Percentiles rank a stretch among this genome's conserved stretches.
phyloP scores from a whole-genome alignment of 192 early-diverging fungal genomes.

The Ambispora gerdemannii region DNA sequence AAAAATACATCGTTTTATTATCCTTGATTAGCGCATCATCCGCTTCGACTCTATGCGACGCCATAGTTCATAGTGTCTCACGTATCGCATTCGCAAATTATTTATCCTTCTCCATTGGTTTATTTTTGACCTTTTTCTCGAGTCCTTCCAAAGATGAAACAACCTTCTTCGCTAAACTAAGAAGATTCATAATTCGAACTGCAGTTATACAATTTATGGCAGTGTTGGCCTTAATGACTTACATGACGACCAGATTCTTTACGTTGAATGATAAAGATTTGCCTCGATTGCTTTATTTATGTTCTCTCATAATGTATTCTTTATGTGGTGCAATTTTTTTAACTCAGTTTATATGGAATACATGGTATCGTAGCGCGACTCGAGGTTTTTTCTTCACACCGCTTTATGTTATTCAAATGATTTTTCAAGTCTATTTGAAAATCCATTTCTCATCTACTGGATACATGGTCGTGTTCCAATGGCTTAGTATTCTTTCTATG shows the following conservation, averaged over 20 bases:
- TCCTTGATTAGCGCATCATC: background rate
- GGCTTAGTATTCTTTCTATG: conserved; percentile 6
- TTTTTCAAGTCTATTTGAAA: conserved; percentile 6
- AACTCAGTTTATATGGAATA: conserved; percentile 3
- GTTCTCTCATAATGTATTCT: conserved; percentile 1
- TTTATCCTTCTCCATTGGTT: conserved; percentile 1
- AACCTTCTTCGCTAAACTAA: background rate
- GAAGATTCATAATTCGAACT: conserved; percentile 3
- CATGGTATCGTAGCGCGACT: background rate
- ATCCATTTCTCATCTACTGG: background rate
- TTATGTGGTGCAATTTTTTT: conserved; percentile 3
- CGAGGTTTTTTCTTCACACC: background rate
- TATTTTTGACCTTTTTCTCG: conserved; percentile 3
- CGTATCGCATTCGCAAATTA: conserved; percentile 3
- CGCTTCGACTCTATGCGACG: background rate
- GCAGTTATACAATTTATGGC: background rate
- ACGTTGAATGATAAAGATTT: background rate
- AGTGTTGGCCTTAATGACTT: conserved; percentile 3
- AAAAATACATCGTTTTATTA: too few species aligned
- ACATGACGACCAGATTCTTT: conserved; percentile 8
- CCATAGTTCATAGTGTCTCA: background rate
- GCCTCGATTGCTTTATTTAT: background rate
- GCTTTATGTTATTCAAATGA: conserved; percentile 5
- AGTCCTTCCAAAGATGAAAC: background rate
- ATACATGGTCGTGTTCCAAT: conserved; percentile 14